Evolutionary conservation across 83 land plant genomes (phyloP).

Genomic region (Picea abies): DNA sequence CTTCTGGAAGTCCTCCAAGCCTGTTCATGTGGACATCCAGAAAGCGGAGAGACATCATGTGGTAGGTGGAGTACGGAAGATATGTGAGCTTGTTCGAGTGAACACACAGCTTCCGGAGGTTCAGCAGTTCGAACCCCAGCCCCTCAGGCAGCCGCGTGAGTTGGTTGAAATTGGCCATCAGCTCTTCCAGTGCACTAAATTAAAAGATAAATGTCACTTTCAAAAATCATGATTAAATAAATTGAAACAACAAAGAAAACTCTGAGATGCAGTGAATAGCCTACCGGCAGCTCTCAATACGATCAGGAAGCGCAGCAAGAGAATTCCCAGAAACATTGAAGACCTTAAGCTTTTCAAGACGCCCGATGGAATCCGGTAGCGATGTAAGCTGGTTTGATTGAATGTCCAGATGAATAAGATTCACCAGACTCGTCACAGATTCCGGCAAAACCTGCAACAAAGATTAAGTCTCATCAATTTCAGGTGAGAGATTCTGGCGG

Average conservation of each 20-base stretch:
- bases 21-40: too few relatives aligned
- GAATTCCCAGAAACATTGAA: conserved; percentile 19
- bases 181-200: not conserved
- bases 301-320: not conserved
- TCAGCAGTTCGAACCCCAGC: conserved; percentile 16
- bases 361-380: not conserved
- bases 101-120: conserved; percentile 17
- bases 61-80: too few relatives aligned
- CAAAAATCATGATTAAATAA: too few relatives aligned
- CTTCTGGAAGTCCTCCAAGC: too few relatives aligned
- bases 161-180: conserved; percentile 26
- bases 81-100: conserved; percentile 29
- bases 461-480: too few relatives aligned
- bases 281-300: conserved; percentile 21
- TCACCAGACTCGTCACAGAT: conserved; percentile 27
- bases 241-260: too few relatives aligned
- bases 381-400: conserved; percentile 5
- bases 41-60: too few relatives aligned
- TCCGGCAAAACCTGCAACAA: conserved; percentile 28
- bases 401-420: conserved; percentile 12
- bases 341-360: not conserved
- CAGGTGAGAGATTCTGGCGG: too few relatives aligned
- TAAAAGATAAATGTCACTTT: too few relatives aligned
- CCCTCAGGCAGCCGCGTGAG: conserved; percentile 22
- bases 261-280: too few relatives aligned